Evolutionary conservation across 2,329 filamentous ascomycete species (phyloP).

Genomic region (Fusarium sp.): DNA sequence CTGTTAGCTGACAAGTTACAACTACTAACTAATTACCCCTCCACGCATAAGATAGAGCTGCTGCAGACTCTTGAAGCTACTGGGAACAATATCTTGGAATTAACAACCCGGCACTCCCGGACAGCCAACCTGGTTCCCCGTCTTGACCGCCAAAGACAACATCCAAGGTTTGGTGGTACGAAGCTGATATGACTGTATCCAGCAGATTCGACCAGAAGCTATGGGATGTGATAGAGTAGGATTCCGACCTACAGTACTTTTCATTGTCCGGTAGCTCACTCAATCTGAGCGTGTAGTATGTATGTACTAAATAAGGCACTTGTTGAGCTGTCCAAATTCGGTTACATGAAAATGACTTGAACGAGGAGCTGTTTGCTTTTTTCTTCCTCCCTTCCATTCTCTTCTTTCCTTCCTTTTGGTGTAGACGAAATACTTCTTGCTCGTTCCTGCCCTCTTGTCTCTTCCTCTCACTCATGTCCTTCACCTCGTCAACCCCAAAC

Average conservation of each 20-base stretch:
- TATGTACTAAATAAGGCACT: constrained; percentile 17
- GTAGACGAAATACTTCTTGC: background rate
- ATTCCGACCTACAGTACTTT: background rate
- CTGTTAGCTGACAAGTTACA: constrained; percentile 19
- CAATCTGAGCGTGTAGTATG: background rate
- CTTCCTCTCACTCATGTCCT: background rate
- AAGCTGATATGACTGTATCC: background rate
- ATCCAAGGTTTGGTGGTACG: constrained; percentile 1
- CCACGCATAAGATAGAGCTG: background rate
- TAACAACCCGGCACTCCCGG: constrained; percentile 16
- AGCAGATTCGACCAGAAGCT: background rate
- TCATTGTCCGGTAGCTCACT: background rate
- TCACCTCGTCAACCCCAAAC: constrained; percentile 31
- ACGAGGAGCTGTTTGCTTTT: constrained; percentile 17
- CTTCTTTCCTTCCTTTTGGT: background rate
- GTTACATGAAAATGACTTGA: constrained; percentile 33
- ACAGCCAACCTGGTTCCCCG: constrained; percentile 22
- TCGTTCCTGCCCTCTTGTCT: constrained; percentile 11
- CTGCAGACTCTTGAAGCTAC: constrained; percentile 4
- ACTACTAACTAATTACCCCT: background rate
- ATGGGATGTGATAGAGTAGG: background rate
- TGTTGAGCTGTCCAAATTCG: constrained; percentile 35
- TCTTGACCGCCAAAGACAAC: constrained; percentile 33
- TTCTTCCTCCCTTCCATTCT: background rate
- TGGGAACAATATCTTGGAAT: constrained; percentile 14